These are phyloP conservation scores for Leucocoprinus sp. DNA, from an alignment of 768 basidiomycete species.

Conservation along the genomic window DNA sequence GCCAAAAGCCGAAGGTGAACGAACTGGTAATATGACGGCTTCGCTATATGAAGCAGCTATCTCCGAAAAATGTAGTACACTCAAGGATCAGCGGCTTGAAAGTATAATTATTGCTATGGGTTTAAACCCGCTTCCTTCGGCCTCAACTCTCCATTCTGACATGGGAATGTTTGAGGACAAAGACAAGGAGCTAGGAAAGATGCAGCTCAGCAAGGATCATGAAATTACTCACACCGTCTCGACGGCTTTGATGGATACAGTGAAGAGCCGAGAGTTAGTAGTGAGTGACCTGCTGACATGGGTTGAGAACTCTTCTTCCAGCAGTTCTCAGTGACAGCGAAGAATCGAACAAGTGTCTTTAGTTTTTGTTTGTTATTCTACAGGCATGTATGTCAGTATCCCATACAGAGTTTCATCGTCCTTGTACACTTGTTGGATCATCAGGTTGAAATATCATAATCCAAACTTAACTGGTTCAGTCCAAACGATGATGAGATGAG, in stretches of 20 bases:
- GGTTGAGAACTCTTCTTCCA: slow-evolving; percentile 5
- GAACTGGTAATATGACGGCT: too few species aligned
- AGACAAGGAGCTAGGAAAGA: not conserved
- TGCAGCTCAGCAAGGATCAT: too few species aligned
- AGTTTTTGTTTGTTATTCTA: too few species aligned
- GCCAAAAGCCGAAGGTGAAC: not conserved
- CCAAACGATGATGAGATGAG: too few species aligned
- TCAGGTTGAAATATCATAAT: too few species aligned
- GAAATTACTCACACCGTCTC: too few species aligned
- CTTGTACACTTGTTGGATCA: too few species aligned
- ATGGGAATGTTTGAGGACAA: not conserved
- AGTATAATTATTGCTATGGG: slow-evolving; percentile 3
- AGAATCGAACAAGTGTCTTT: not conserved
- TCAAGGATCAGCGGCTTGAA: not conserved
- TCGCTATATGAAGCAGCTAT: not conserved
- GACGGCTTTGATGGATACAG: not conserved
- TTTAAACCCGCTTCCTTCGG: not conserved
- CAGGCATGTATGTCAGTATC: too few species aligned
- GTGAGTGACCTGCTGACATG: slow-evolving; percentile 6
- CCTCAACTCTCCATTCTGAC: not conserved
- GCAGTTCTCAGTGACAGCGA: not conserved
- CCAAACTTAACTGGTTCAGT: too few species aligned
- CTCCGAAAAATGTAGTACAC: not conserved
- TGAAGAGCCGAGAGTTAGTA: slow-evolving; percentile 1
- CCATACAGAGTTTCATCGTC: not conserved